These are phyloP conservation scores for Crepidotus variabilis DNA, from an alignment of 768 basidiomycete genomes.

Conservation along the genomic window DNA sequence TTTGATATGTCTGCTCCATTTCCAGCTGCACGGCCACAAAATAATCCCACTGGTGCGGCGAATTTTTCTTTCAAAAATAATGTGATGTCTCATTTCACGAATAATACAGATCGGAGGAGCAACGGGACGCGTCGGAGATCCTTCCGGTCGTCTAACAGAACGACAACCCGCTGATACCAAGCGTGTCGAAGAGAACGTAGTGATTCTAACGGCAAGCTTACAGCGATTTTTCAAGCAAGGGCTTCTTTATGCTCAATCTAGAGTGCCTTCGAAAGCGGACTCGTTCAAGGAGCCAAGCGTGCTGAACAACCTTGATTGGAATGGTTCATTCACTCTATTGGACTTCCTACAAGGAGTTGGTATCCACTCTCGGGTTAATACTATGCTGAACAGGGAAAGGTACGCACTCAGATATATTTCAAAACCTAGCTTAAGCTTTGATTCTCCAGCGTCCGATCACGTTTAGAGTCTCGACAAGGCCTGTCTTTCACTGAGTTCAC, in stretches of 20 bases:
- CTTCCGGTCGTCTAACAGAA: slow-evolving; percentile 84
- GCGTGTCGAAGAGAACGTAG: slow-evolving; percentile 64
- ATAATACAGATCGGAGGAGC: slow-evolving; percentile 85
- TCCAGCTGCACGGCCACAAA: slow-evolving; percentile 79
- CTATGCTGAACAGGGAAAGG: slow-evolving; percentile 92
- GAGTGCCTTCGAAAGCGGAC: slow-evolving; percentile 19
- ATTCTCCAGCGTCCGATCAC: slow-evolving; percentile 66
- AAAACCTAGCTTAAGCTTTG: neutral
- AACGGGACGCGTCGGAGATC: slow-evolving; percentile 95
- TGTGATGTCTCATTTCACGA: neutral
- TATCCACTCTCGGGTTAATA: slow-evolving; percentile 74
- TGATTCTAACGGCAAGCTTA: slow-evolving; percentile 58
- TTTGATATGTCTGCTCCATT: slow-evolving; percentile 82
- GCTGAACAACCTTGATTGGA: slow-evolving; percentile 68
- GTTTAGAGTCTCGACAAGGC: slow-evolving; percentile 75
- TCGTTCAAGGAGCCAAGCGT: slow-evolving; percentile 24
- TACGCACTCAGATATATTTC: slow-evolving; percentile 25
- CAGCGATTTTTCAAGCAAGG: slow-evolving; percentile 72
- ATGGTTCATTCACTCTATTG: slow-evolving; percentile 65
- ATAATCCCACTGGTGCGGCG: slow-evolving; percentile 79
- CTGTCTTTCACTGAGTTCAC: slow-evolving; percentile 99
- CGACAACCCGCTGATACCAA: slow-evolving; percentile 61
- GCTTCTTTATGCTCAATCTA: slow-evolving; percentile 48
- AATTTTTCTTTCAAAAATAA: neutral
- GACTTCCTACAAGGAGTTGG: slow-evolving; percentile 85